Base-by-base conservation (phyloP, 1,284 basidiomycete genomes). In the Apiotrichum montevideense region DNA sequence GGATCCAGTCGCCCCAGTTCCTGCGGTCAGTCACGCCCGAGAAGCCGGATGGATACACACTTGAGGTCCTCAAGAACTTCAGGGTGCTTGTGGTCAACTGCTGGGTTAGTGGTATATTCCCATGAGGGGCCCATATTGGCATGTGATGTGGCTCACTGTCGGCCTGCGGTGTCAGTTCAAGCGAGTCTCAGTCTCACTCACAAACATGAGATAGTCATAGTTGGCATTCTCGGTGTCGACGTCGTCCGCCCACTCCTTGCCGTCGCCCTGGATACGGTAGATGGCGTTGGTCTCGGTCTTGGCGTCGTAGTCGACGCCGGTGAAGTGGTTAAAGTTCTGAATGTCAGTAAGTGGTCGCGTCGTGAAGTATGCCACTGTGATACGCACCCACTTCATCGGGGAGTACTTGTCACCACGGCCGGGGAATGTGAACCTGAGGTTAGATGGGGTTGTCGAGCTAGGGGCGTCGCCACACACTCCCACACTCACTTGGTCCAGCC, bases 231-330 rank as follows among this genome's bases (percentile, higher is more conserved):
- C 70, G 50, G 74, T 71, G 64, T 80, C 78, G 11, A 74, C 73
- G 48, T 79, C 78, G 3, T 70, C 62, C n/a, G 79, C 78, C 82
- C 82, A 83, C 11, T 68, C 64, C 67, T 84, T 84, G 52, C 78
- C 77, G 37, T 83, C 80, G 7, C 82, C 83, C 52, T 80, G 77
- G 58, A 83, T 82, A 63, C 68, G 70, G 67, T 44, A 94, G 79
- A 79, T 87, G 10, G 79, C 85, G 45, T 81, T 83, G 11, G 82
- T 83, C 61, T 80, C 81, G 14, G 83, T 82, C 57, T 81, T 81
- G 15, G 87, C 81, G 71, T 97, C 92, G 81, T 85, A 96, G 69
- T 97, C 94, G 13, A 95, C 79, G 6, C 93, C 93, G 81, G 68
- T 64, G 63, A 80, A 80, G 58, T 79, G 77, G 65, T 78, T 78